These are phyloP conservation scores for Cicer pinnatifidum DNA, from an alignment of 306 rosid genomes.

Conservation along the genomic window DNA sequence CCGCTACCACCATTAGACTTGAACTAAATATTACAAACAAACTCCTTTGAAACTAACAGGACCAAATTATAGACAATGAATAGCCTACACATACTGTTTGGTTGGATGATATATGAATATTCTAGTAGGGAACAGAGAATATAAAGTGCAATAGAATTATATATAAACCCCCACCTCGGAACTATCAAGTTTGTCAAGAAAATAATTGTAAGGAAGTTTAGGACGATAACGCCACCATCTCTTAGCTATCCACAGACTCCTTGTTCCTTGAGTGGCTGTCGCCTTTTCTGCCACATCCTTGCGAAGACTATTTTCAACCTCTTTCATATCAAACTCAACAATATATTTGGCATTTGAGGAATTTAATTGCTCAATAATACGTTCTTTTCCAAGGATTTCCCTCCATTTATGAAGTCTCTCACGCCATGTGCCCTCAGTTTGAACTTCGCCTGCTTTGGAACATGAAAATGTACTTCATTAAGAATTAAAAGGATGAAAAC, in stretches of 20 bases:
- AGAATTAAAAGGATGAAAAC: slow-evolving; percentile 24
- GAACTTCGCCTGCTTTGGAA: slow-evolving; percentile 56
- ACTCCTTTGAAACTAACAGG: slow-evolving; percentile 28
- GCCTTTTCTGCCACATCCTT: slow-evolving; percentile 78
- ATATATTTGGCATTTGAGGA: slow-evolving; percentile 72
- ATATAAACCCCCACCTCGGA: slow-evolving; percentile 67
- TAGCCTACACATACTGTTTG: slow-evolving; percentile 4
- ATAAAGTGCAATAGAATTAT: slow-evolving; percentile 15
- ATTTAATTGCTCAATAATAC: slow-evolving; percentile 62
- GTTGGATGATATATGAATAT: slow-evolving; percentile 31
- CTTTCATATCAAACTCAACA: slow-evolving; percentile 96
- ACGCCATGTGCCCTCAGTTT: slow-evolving; percentile 74
- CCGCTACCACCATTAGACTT: slow-evolving; percentile 12
- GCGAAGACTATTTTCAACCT: slow-evolving; percentile 94
- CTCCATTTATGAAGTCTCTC: slow-evolving; percentile 81
- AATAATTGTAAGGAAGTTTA: slow-evolving; percentile 83
- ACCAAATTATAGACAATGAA: slow-evolving; percentile 22
- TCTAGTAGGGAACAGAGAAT: slow-evolving; percentile 26
- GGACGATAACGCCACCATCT: slow-evolving; percentile 99
- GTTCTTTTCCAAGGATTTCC: slow-evolving; percentile 74
- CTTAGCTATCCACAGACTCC: slow-evolving; percentile 88
- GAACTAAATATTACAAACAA: slow-evolving; percentile 26
- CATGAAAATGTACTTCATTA: slow-evolving; percentile 23
- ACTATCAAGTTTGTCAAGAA: slow-evolving; percentile 85
- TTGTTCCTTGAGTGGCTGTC: slow-evolving; percentile 66